Evolutionary conservation across 805 yeast species (phyloP), one percentile per base, ranked within the genome.

Genomic region (Schwanniomyces polymorphus): DNA sequence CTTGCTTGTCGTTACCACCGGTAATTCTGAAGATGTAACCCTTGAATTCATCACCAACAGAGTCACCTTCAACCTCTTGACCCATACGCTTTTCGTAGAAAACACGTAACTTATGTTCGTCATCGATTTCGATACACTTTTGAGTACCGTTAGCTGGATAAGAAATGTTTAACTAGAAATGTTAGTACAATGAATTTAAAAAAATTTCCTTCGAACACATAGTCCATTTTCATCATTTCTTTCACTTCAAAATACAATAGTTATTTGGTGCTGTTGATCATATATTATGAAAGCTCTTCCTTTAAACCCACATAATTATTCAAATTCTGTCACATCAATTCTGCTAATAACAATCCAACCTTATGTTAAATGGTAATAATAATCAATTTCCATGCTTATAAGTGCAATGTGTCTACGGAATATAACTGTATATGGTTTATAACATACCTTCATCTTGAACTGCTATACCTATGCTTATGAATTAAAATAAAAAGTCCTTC

Each of bases 1-100:
- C 99, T 84, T 94, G 99, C 83, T 94, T 94, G 84, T 94, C 99
- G 88, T 94, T 94, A 86, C 99, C 99, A 75, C 99, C 99, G 68
- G 97, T 80, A 78, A 94, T 91, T 84, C 87, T 95, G 88, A 94
- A 91, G 74, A 90, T 78, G 91, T 94, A 94, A 72, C 99, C 99
- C 80, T 91, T 92, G 92, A 92, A 90, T 82, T 95, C 99, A 70
- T 94, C 98, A 72, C 96, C 96, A 68, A 94, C 88, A 59, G 90
- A 78, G 78, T 94, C 99, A 79, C 98, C 99, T 74, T 91, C 97
- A 73, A 94, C 96, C 81, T 94, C 99, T 81, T 91, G 97, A 72
- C 99, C 99, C 86, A 94, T 89, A 79, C 98, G 91, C 87, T 94
- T 94, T 77, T 94, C 99, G 88, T 90, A 91, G 83, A 94, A 91